phyloP scores from a whole-genome alignment of 495 filamentous ascomycete species.

The Chaetomium cochliodes region DNA sequence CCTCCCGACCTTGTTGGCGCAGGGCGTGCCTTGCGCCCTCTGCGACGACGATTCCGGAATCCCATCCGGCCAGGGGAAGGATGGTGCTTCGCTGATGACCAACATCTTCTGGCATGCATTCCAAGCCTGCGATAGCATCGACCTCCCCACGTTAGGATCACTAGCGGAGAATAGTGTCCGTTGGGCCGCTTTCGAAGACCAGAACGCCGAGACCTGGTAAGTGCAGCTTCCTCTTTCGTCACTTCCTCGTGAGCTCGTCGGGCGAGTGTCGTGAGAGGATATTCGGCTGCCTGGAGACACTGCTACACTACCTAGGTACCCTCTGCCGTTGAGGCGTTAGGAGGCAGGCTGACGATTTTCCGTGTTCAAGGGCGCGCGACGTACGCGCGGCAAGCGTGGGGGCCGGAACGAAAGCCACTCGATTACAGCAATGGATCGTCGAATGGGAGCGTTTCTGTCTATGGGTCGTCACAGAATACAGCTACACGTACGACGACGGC shows the following conservation, averaged over 20 bases:
- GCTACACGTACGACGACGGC: slow-evolving; percentile 38
- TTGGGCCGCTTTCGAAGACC: slow-evolving; percentile 87
- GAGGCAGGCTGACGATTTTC: not conserved
- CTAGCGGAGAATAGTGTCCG: slow-evolving; percentile 89
- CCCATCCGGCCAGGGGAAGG: slow-evolving; percentile 63
- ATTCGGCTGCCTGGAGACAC: slow-evolving; percentile 1
- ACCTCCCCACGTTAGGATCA: slow-evolving; percentile 74
- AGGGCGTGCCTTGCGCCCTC: slow-evolving; percentile 73
- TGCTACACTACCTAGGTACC: not conserved
- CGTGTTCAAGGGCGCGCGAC: slow-evolving; percentile 53
- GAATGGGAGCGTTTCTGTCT: slow-evolving; percentile 89
- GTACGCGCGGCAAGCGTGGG: slow-evolving; percentile 73
- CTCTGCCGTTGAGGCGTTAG: not conserved
- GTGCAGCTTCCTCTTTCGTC: slow-evolving; percentile 1
- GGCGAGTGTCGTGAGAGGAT: not conserved
- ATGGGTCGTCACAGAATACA: slow-evolving; percentile 83
- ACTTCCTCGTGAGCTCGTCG: not conserved
- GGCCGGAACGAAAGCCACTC: slow-evolving; percentile 65
- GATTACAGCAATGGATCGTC: slow-evolving; percentile 71
- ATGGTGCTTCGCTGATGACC: slow-evolving; percentile 65
- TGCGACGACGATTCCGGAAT: slow-evolving; percentile 82
- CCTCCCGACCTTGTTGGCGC: slow-evolving; percentile 77
- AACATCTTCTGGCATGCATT: slow-evolving; percentile 92
- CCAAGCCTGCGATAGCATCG: slow-evolving; percentile 81
- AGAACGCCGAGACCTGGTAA: slow-evolving; percentile 62